Conservation (phyloP, 106 monocot species). For the Dioscorea zingiberensis region DNA sequence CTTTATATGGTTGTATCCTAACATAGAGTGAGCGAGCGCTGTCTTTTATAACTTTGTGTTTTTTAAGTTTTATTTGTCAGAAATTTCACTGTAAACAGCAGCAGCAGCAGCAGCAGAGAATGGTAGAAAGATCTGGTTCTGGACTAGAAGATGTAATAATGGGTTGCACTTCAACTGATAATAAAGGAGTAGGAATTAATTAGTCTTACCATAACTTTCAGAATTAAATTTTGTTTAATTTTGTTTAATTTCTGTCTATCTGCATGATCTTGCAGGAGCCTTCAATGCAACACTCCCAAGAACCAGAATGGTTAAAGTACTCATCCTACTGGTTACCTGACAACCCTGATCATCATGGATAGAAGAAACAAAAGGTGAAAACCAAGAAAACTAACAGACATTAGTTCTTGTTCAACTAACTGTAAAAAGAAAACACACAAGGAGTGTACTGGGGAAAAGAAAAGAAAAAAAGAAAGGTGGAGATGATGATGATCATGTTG, state of each 20-base stretch:
- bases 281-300: slow-evolving; percentile 54
- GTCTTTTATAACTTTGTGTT: background rate
- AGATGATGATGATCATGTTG: too few relatives aligned
- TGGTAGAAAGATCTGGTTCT: background rate
- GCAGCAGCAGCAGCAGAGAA: background rate
- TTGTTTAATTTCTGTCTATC: background rate
- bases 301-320: slow-evolving; percentile 85
- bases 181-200: background rate
- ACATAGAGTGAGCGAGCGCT: background rate
- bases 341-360: slow-evolving; percentile 89
- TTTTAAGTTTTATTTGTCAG: too few relatives aligned
- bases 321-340: slow-evolving; percentile 85
- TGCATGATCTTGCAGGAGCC: slow-evolving; percentile 53
- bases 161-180: background rate
- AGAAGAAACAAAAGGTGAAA: slow-evolving; percentile 14
- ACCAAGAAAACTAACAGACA: slow-evolving; percentile 8
- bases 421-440: too few relatives aligned
- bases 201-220: background rate
- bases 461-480: too few relatives aligned
- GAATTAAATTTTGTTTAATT: background rate
- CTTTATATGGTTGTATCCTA: background rate
- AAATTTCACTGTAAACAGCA: too few relatives aligned
- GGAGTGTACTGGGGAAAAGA: too few relatives aligned
- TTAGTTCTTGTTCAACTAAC: background rate
- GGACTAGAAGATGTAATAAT: background rate